phyloP scores from a whole-genome alignment of 2,329 filamentous ascomycete species.

The Emergomyces orientalis region DNA sequence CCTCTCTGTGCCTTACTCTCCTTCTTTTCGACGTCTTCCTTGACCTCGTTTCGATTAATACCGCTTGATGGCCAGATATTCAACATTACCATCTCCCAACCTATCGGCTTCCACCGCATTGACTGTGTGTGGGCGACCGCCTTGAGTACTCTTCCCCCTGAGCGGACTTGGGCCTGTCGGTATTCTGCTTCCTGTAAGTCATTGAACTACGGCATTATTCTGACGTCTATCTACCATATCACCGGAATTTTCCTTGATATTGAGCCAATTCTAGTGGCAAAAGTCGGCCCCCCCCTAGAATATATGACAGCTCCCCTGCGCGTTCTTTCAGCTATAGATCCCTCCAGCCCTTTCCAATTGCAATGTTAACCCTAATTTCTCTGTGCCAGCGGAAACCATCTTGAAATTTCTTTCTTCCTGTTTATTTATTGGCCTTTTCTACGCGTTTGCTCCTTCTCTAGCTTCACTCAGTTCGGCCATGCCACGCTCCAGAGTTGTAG shows the following conservation, averaged over 20 bases:
- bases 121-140: not conserved
- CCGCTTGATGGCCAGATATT: constrained; percentile 6
- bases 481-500: not conserved
- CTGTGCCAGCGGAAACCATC: not conserved
- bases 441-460: not conserved
- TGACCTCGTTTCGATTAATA: not conserved
- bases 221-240: not conserved
- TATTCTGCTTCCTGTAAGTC: not conserved
- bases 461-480: not conserved
- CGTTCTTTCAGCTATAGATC: not conserved
- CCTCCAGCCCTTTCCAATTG: not conserved
- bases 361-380: not conserved
- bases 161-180: not conserved
- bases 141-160: not conserved
- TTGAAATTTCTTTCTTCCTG: not conserved
- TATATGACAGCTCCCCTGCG: not conserved
- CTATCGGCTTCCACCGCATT: constrained; percentile 6
- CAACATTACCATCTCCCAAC: constrained; percentile 1
- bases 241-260: not conserved
- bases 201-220: not conserved
- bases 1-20: not conserved
- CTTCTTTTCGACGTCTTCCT: not conserved
- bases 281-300: not conserved
- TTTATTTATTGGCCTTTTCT: not conserved
- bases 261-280: not conserved